Base-by-base conservation (phyloP, 768 basidiomycete genomes). In the Kwoniella europaea region DNA sequence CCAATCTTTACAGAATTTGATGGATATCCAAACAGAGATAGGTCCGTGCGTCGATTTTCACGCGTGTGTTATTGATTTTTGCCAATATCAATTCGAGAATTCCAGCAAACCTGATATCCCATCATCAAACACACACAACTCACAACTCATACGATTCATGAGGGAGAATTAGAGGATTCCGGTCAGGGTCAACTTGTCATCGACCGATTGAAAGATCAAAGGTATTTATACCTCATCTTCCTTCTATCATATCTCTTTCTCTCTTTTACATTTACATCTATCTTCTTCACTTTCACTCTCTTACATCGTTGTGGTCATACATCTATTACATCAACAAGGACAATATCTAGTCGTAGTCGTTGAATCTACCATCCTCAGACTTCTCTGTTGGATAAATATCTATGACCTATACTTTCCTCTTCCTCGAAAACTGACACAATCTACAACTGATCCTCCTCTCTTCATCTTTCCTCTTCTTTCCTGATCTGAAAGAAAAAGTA, bases 381-480 rank as follows among this genome's bases (percentile, higher is more conserved):
- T 44, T 22, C n/a, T 18, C 35, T 43, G 43, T 10, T 24, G n/a
- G n/a, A 44, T 63, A 2, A 27, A 27, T 42, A 24, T 63, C 44
- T 63, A 3, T 35, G 35, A 35, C 5, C 35, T 35, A 35, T 6
- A 35, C 46, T 50, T 46, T 42, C 27, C 35, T 50, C 55, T 56
- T 35, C 35, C 35, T 35, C 35, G 5, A 9, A 35, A 6, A 35
- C 35, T 35, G 35, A 35, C 35, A 35, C 5, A 9, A 35, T 35
- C 35, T 7, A 35, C 35, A 35, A 6, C 35, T 35, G 6, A 56
- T 29, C 27, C 22, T 22, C 13, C 55, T 56, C 27, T 18, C 20
- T 18, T 56, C 27, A 13, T 46, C 67, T 69, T 69, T 69, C 60
- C 63, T 44, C 15, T 50, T 50, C 46, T 55, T 59, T 46, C 66